These are phyloP conservation scores for Sarocladiaceae sp. DNA, from an alignment of 2,329 filamentous ascomycete genomes.

Conservation along the genomic window DNA sequence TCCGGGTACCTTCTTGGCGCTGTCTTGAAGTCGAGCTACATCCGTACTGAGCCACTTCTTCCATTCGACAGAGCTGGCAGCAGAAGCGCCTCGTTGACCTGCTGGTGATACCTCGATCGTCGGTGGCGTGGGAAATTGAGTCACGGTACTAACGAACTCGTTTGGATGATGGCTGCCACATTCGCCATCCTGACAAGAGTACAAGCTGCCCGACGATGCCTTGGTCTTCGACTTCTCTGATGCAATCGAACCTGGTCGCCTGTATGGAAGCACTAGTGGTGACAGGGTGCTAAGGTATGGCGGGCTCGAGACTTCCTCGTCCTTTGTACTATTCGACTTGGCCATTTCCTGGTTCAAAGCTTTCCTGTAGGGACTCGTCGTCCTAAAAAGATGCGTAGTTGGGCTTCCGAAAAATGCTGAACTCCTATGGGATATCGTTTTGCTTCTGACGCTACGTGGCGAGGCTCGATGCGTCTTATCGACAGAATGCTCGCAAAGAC, in stretches of 20 bases:
- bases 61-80: constrained; percentile 46
- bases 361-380: constrained; percentile 49
- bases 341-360: constrained; percentile 41
- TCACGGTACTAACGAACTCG: background rate
- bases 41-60: constrained; percentile 49
- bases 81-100: constrained; percentile 26
- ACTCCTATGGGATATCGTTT: constrained; percentile 21
- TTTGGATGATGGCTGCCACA: constrained; percentile 9
- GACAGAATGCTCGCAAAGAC: no score
- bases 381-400: constrained; percentile 44
- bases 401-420: constrained; percentile 48
- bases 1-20: constrained; percentile 12
- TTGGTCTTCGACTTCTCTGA: constrained; percentile 32
- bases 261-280: constrained; percentile 30
- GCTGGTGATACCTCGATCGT: background rate
- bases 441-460: constrained; percentile 4
- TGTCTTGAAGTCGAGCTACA: constrained; percentile 39
- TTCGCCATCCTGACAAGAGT: constrained; percentile 30
- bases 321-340: constrained; percentile 17
- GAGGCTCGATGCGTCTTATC: background rate
- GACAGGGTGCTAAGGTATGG: constrained; percentile 35
- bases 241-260: constrained; percentile 30
- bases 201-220: constrained; percentile 42
- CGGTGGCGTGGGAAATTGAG: background rate
- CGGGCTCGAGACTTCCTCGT: constrained; percentile 10